phyloP scores from a whole-genome alignment of 2,329 filamentous ascomycete species.

The Incumbomyces lentus region DNA sequence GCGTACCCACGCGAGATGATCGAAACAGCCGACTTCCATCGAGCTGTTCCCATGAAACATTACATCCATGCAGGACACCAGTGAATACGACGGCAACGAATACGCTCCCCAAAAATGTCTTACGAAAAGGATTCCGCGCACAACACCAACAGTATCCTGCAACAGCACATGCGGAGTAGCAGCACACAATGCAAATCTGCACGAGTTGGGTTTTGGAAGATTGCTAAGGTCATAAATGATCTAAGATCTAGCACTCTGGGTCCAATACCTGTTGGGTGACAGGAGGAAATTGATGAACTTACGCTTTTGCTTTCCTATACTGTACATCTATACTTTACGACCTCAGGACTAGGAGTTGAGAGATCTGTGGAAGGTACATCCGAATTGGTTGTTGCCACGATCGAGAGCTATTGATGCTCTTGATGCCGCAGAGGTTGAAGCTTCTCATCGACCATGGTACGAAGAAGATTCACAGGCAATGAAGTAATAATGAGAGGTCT shows the following conservation, averaged over 20 bases:
- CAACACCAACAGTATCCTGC: background rate
- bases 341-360: background rate
- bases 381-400: too few species aligned
- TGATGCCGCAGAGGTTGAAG: too few species aligned
- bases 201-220: background rate
- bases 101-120: conserved; percentile 4
- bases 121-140: conserved; percentile 2
- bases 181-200: background rate
- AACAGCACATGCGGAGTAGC: background rate
- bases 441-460: background rate
- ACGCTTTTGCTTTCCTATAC: conserved; percentile 1
- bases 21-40: conserved; percentile 12
- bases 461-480: background rate
- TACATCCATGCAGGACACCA: conserved; percentile 5
- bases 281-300: conserved; percentile 3
- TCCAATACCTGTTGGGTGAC: background rate
- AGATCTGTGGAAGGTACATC: background rate
- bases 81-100: conserved; percentile 4
- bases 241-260: background rate
- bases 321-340: conserved; percentile 2
- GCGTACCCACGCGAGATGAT: conserved; percentile 15
- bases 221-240: background rate
- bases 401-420: too few species aligned
- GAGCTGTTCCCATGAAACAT: conserved; percentile 13
- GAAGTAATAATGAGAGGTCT: conserved; percentile 4